A percentile compares a stretch with the other conserved stretches of the same genome.
phyloP scores from a whole-genome alignment of 1,139 yeast species.

The Saccharomyces hybrid region DNA sequence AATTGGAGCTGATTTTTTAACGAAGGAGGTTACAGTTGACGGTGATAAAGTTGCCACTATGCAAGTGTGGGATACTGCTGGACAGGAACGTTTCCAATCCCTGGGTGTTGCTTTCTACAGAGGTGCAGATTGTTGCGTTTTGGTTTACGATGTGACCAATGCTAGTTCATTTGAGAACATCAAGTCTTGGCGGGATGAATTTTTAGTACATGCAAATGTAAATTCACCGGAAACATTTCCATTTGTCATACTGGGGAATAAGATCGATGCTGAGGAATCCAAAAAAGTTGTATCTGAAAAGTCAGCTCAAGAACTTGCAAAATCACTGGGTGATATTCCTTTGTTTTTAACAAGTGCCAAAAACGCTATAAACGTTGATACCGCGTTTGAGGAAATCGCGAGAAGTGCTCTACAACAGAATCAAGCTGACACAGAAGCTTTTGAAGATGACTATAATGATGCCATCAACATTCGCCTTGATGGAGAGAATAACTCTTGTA shows the following conservation, averaged over 20 bases:
- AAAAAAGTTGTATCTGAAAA: conserved; percentile 77
- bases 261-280: conserved; percentile 87
- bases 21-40: conserved; percentile 82
- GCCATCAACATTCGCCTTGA: conserved; percentile 92
- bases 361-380: conserved; percentile 88
- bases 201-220: conserved; percentile 86
- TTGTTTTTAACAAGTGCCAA: conserved; percentile 92
- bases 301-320: conserved; percentile 80
- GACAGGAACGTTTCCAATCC: conserved; percentile 95
- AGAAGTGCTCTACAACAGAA: conserved; percentile 90
- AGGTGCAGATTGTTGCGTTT: conserved; percentile 97
- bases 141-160: conserved; percentile 91
- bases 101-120: conserved; percentile 96
- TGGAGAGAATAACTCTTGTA: conserved; percentile 69
- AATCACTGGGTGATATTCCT: conserved; percentile 82
- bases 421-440: conserved; percentile 79
- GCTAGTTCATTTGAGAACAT: conserved; percentile 86
- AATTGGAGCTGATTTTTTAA: conserved; percentile 93
- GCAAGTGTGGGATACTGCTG: conserved; percentile 99
- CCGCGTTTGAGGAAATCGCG: conserved; percentile 93
- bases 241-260: conserved; percentile 88
- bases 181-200: conserved; percentile 92
- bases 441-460: conserved; percentile 88
- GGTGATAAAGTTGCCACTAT: conserved; percentile 63
- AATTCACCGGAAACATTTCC: conserved; percentile 93